Evolutionary conservation across 2,329 filamentous ascomycete species (phyloP), one percentile per base, ranked within the genome.

Genomic region (Aspergillus jensenii): DNA sequence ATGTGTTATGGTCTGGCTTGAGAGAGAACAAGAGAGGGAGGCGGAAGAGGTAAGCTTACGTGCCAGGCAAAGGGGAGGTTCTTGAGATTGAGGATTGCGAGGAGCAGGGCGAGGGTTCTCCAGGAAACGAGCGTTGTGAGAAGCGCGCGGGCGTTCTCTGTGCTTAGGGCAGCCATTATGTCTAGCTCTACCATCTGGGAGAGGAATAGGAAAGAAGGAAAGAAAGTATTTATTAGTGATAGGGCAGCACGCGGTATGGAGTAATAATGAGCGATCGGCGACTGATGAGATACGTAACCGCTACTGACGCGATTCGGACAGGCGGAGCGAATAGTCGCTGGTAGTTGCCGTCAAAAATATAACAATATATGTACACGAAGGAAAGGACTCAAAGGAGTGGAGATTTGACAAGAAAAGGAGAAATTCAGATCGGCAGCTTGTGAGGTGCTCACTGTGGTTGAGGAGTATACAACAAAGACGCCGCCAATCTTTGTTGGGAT

Each of bases 11-110:
- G 2, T 27, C 25, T 33, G 19, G 53, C 14, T 31, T 47, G n/a
- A 6, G 15, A 43, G 43, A 6, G 12, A 23, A n/a, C 25, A 25
- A 4, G 11, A 31, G 37, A 39, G 35, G 43, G 37, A 39, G 35
- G 44, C 37, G 3, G 21, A 9, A 19, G 11, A n/a, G 48, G 37
- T 14, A 2, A 17, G 71, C 75, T 62, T 70, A 77, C 75, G 61
- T 77, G 75, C 75, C 75, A 77, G 27, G 61, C 61, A 4, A 76
- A 66, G 17, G 75, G 75, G 31, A 77, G 64, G 31, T 62, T 75
- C 60, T 78, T 74, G 19, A 76, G 40, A 55, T 76, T 77, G 37
- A 72, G 57, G 3, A 77, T 48, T 2, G 71, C 71, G 41, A 77
- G 63, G 9, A 74, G n/a, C 33, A 76, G 63, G 3, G 74, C 72